phyloP scores from a whole-genome alignment of 768 basidiomycete species.

The Thelephora aurantiotincta region DNA sequence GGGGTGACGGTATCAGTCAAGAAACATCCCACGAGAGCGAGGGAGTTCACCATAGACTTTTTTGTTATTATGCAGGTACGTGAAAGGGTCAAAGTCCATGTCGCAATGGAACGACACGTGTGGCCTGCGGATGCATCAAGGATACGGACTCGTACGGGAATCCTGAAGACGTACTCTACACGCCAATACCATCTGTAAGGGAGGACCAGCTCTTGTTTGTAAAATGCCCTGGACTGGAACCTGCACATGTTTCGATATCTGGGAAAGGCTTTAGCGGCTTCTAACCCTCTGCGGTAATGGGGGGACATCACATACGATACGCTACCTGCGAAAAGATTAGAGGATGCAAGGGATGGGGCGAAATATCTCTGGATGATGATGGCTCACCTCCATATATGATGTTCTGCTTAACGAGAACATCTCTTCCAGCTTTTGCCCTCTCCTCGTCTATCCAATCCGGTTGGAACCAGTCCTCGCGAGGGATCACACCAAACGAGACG shows the following conservation, averaged over 20 bases:
- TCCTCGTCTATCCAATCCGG: conserved; percentile 39
- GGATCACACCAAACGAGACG: conserved; percentile 28
- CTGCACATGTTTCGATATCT: not conserved
- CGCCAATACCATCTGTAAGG: conserved; percentile 72
- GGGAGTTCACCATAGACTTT: conserved; percentile 28
- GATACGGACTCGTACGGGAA: conserved; percentile 11
- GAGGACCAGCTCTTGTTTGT: conserved; percentile 48
- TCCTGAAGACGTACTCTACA: conserved; percentile 31
- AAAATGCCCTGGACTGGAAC: conserved; percentile 28
- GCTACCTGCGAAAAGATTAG: not conserved
- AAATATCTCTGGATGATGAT: not conserved
- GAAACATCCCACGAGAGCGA: not conserved
- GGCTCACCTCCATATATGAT: conserved; percentile 11
- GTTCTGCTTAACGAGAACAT: conserved; percentile 22
- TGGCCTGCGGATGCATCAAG: conserved; percentile 27
- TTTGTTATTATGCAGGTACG: conserved; percentile 53
- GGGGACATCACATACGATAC: not conserved
- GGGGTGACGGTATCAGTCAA: not conserved
- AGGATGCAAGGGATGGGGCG: not conserved
- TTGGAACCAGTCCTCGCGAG: conserved; percentile 32
- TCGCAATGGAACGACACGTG: conserved; percentile 69
- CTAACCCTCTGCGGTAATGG: too few species aligned
- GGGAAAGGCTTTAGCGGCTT: not conserved
- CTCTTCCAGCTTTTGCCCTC: conserved; percentile 23
- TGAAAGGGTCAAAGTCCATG: conserved; percentile 50